A percentile compares a stretch with the other conserved stretches of the same genome.
Conservation (phyloP, 2,329 filamentous ascomycete species). For the Verticillium zaregamsianum region DNA sequence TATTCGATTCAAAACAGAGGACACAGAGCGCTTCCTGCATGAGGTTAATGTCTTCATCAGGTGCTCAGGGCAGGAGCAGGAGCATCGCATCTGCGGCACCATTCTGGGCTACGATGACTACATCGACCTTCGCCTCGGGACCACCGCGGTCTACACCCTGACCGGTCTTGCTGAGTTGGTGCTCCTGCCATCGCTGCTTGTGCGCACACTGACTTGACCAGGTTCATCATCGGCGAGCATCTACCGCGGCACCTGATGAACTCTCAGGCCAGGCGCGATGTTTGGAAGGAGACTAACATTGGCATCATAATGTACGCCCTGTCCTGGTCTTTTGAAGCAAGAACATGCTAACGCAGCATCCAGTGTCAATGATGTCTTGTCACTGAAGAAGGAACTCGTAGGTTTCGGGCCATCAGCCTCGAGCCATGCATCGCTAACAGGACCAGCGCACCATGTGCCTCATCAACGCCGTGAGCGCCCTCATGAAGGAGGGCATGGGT, state of each 20-base stretch:
- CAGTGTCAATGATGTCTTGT: slow-evolving; percentile 24
- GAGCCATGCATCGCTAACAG: neutral
- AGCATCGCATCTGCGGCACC: slow-evolving; percentile 15
- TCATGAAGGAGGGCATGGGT: slow-evolving; percentile 16
- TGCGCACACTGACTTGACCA: neutral
- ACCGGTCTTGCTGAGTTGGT: slow-evolving; percentile 21
- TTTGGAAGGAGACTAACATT: slow-evolving; percentile 20
- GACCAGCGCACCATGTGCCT: slow-evolving; percentile 14
- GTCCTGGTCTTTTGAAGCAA: neutral
- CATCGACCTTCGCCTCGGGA: slow-evolving; percentile 22
- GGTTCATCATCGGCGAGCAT: slow-evolving; percentile 4
- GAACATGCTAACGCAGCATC: neutral
- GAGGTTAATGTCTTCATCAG: slow-evolving; percentile 18
- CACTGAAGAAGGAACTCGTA: slow-evolving; percentile 26
- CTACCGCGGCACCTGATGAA: slow-evolving; percentile 5
- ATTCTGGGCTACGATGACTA: slow-evolving; percentile 23
- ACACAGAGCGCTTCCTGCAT: slow-evolving; percentile 6
- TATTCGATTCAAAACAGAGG: slow-evolving; percentile 2
- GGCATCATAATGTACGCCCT: slow-evolving; percentile 15
- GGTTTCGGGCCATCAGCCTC: neutral
- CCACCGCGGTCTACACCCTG: slow-evolving; percentile 19
- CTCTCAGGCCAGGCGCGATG: slow-evolving; percentile 1
- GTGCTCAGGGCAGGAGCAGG: slow-evolving; percentile 22
- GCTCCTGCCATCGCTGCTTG: neutral
- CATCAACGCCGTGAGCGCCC: slow-evolving; percentile 23